Evolutionary conservation across 2,329 filamentous ascomycete species (phyloP).

Genomic region (Colletotrichum sp.): DNA sequence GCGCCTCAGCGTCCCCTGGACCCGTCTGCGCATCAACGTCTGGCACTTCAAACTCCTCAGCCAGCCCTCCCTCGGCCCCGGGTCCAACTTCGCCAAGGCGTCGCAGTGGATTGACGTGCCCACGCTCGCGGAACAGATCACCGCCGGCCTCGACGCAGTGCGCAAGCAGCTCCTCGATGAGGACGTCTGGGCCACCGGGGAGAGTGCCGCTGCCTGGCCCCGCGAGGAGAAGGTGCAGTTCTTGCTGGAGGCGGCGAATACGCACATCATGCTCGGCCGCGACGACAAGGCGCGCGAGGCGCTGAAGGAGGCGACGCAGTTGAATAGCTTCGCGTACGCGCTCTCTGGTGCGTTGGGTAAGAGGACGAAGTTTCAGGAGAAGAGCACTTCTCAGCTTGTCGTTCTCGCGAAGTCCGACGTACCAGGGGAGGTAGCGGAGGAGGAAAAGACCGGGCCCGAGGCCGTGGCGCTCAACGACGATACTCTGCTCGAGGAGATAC

Average conservation of each 20-base stretch:
- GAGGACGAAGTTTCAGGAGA: constrained; percentile 80
- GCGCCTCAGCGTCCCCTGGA: constrained; percentile 57
- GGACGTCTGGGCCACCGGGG: constrained; percentile 41
- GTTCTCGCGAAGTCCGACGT: constrained; percentile 79
- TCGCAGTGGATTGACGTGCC: constrained; percentile 66
- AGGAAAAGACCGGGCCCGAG: constrained; percentile 55
- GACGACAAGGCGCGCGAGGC: constrained; percentile 77
- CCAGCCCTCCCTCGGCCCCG: constrained; percentile 58
- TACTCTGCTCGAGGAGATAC: constrained; percentile 86
- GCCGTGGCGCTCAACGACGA: constrained; percentile 87
- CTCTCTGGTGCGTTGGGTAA: constrained; percentile 89
- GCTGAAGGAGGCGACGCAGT: constrained; percentile 68
- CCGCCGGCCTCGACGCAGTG: constrained; percentile 46
- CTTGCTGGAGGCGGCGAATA: constrained; percentile 80
- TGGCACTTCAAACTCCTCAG: constrained; percentile 68
- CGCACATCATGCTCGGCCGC: constrained; percentile 83
- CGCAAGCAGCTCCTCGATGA: constrained; percentile 38
- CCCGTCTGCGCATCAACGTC: constrained; percentile 73
- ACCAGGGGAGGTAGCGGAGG: constrained; percentile 16
- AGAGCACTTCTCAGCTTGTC: constrained; percentile 84
- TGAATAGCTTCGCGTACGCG: constrained; percentile 78
- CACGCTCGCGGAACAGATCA: constrained; percentile 56
- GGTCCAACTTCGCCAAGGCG: constrained; percentile 60
- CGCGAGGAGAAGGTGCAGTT: constrained; percentile 69
- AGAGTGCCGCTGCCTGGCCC: constrained; percentile 37